Conservation (phyloP, 2,329 filamentous ascomycete species). For the Ilyonectria mors-panacis region DNA sequence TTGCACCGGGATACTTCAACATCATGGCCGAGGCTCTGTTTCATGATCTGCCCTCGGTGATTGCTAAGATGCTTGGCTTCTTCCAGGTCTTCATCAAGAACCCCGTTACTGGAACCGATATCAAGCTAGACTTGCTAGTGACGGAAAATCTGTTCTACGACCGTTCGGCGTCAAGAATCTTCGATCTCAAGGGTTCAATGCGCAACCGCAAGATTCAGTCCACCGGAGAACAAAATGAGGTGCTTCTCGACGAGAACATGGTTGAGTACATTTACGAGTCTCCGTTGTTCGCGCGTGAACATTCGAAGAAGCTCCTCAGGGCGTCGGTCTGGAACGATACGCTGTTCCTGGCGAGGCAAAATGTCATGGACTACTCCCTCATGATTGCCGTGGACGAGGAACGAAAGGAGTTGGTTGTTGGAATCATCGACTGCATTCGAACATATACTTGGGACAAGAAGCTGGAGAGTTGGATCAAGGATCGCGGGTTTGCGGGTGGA, state of each 20-base stretch:
- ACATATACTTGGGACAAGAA: conserved; percentile 99
- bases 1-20: conserved; percentile 96
- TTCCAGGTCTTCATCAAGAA: conserved; percentile 99
- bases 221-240: conserved; percentile 96
- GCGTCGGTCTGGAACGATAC: conserved; percentile 98
- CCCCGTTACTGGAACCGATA: conserved; percentile 89
- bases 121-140: conserved; percentile 92
- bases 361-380: conserved; percentile 99
- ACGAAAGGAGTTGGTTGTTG: conserved; percentile 92
- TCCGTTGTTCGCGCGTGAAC: conserved; percentile 93
- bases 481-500: conserved; percentile 85
- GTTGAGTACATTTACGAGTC: conserved; percentile 99
- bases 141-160: conserved; percentile 99
- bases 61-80: conserved; percentile 99
- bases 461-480: conserved; percentile 99
- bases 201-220: conserved; percentile 97
- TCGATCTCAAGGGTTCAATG: conserved; percentile 98
- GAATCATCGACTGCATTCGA: conserved; percentile 98
- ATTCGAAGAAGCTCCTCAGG: conserved; percentile 93
- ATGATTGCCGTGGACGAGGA: conserved; percentile 98
- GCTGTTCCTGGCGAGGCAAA: conserved; percentile 91
- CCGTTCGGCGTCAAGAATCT: conserved; percentile 87
- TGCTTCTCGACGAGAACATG: conserved; percentile 97
- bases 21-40: conserved; percentile 98
- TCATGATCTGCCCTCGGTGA: conserved; percentile 94